Evolutionary conservation across 257 asterid genomes (phyloP).

Genomic region (Fraxinus cuspidata): DNA sequence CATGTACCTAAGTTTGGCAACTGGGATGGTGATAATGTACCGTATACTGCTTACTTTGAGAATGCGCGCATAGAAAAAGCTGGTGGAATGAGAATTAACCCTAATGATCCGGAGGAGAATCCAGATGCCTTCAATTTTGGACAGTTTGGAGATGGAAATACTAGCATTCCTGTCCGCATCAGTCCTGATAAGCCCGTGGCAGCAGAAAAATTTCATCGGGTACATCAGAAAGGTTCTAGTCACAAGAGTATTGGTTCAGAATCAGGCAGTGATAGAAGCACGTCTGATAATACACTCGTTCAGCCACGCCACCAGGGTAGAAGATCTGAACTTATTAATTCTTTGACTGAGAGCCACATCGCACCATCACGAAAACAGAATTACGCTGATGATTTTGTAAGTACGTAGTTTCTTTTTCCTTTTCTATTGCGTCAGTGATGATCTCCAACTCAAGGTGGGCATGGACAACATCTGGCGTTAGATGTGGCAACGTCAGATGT

Average conservation of each 20-base stretch:
- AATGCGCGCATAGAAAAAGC: conserved; percentile 63
- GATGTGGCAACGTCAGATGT: too few relatives aligned
- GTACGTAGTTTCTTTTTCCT: conserved; percentile 9
- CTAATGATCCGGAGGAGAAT: conserved; percentile 80
- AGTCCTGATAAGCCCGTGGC: conserved; percentile 8
- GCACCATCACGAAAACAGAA: conserved; percentile 30
- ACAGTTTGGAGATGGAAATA: conserved; percentile 1
- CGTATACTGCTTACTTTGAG: conserved; percentile 73
- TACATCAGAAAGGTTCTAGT: conserved; percentile 29
- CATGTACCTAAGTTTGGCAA: conserved; percentile 77
- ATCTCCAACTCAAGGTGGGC: too few relatives aligned
- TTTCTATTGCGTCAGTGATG: background rate
- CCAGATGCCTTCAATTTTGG: conserved; percentile 55
- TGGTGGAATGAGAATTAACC: conserved; percentile 53
- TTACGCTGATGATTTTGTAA: conserved; percentile 50
- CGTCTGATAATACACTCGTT: conserved; percentile 19
- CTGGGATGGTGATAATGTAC: conserved; percentile 74
- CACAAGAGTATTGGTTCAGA: conserved; percentile 32
- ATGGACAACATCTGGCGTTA: too few relatives aligned
- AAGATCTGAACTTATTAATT: conserved; percentile 32
- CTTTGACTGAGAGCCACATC: conserved; percentile 23
- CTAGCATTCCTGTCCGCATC: background rate
- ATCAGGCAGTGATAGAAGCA: conserved; percentile 38
- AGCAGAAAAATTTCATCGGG: conserved; percentile 20
- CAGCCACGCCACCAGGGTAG: conserved; percentile 25